Percentiles rank a stretch among this genome's conserved stretches.
Evolutionary conservation across 2,329 filamentous ascomycete species (phyloP).

Genomic region (Xylariaceae sp.): DNA sequence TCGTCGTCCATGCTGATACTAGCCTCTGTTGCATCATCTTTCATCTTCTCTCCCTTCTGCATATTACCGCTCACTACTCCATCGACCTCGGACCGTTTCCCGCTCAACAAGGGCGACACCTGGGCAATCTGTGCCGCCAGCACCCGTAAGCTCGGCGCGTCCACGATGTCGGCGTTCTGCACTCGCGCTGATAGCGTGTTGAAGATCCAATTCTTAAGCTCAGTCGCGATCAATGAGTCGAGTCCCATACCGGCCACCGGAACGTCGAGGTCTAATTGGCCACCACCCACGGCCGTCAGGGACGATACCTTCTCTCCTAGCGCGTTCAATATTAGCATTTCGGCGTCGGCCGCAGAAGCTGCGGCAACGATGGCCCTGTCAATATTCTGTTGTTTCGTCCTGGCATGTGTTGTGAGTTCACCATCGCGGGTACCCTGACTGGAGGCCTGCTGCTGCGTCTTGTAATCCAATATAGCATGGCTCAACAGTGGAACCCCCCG

Average conservation of each 20-base stretch:
- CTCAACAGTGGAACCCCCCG: neutral
- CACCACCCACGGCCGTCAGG: neutral
- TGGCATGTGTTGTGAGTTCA: neutral
- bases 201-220: slow-evolving; percentile 11
- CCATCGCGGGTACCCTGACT: neutral
- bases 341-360: neutral
- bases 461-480: neutral
- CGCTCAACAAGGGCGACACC: neutral
- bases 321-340: neutral
- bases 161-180: slow-evolving; percentile 3
- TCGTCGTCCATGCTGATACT: neutral
- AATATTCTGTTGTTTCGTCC: neutral
- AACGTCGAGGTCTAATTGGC: neutral
- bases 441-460: neutral
- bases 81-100: neutral
- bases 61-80: neutral
- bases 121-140: neutral
- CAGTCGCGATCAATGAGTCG: slow-evolving; percentile 11
- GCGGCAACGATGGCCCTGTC: neutral
- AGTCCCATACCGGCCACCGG: slow-evolving; percentile 2
- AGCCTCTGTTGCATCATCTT: neutral
- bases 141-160: slow-evolving; percentile 1
- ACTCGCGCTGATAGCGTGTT: slow-evolving; percentile 1
- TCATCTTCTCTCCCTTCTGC: neutral
- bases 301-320: neutral